Conservation (phyloP, 768 basidiomycete species). For the Mycena galericulata region DNA sequence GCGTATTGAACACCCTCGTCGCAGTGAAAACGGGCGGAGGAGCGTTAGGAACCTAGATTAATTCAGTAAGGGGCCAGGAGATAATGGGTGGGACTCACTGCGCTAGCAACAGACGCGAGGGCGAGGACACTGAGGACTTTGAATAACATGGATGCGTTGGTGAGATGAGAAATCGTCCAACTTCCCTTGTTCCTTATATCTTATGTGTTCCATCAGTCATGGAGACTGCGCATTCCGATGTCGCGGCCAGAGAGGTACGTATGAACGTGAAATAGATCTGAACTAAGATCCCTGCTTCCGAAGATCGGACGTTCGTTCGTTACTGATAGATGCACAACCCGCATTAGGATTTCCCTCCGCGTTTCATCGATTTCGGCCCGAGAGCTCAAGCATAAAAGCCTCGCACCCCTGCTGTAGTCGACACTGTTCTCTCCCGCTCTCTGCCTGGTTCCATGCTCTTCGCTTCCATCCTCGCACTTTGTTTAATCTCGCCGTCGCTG, state of each 20-base stretch:
- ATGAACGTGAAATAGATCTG: too few species aligned
- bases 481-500: not conserved
- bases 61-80: not conserved
- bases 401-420: not conserved
- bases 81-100: slow-evolving; percentile 32
- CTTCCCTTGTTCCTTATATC: too few species aligned
- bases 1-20: slow-evolving; percentile 39
- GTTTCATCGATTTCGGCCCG: too few species aligned
- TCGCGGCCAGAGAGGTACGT: too few species aligned
- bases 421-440: not conserved
- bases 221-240: too few species aligned
- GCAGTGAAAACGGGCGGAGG: slow-evolving; percentile 39
- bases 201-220: too few species aligned
- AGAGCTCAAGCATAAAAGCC: slow-evolving; percentile 12
- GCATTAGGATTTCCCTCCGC: too few species aligned
- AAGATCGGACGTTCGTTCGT: too few species aligned
- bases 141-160: slow-evolving; percentile 6
- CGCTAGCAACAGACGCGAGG: slow-evolving; percentile 13
- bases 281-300: too few species aligned
- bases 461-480: slow-evolving; percentile 1
- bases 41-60: not conserved
- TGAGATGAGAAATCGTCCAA: not conserved
- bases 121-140: slow-evolving; percentile 16
- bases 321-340: too few species aligned
- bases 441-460: not conserved